These are phyloP conservation scores for Anastatica hierochuntica DNA, from an alignment of 345 rosid species.

Conservation along the genomic window DNA sequence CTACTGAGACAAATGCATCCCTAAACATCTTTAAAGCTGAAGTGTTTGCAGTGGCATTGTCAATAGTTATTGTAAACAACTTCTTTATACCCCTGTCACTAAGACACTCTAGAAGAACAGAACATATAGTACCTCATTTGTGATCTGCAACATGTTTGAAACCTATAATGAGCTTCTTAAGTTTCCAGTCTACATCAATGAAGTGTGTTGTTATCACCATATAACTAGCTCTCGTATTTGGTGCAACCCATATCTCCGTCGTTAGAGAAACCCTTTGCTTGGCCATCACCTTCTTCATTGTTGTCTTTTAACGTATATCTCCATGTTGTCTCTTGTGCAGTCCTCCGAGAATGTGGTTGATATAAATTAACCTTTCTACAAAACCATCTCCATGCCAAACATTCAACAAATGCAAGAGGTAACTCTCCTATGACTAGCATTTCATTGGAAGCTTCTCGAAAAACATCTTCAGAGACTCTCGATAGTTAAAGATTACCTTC, in stretches of 20 bases:
- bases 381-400: not conserved
- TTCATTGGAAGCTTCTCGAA: not conserved
- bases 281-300: not conserved
- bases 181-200: not conserved
- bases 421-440: not conserved
- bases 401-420: not conserved
- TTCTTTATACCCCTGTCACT: not conserved
- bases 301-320: no score
- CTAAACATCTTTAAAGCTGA: not conserved
- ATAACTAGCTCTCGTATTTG: not conserved
- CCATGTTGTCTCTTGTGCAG: not conserved
- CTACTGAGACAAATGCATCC: not conserved
- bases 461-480: not conserved
- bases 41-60: not conserved
- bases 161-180: not conserved
- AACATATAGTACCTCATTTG: not conserved
- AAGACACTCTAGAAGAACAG: not conserved
- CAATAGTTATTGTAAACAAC: not conserved
- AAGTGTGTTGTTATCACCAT: not conserved
- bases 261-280: not conserved
- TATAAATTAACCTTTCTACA: not conserved
- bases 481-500: not conserved
- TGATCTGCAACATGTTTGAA: not conserved
- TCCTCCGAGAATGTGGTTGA: not conserved
- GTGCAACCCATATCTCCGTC: not conserved